Evolutionary conservation across 768 basidiomycete genomes (phyloP), one percentile per base, ranked within the genome.

Genomic region (Aureoboletus auriporus): DNA sequence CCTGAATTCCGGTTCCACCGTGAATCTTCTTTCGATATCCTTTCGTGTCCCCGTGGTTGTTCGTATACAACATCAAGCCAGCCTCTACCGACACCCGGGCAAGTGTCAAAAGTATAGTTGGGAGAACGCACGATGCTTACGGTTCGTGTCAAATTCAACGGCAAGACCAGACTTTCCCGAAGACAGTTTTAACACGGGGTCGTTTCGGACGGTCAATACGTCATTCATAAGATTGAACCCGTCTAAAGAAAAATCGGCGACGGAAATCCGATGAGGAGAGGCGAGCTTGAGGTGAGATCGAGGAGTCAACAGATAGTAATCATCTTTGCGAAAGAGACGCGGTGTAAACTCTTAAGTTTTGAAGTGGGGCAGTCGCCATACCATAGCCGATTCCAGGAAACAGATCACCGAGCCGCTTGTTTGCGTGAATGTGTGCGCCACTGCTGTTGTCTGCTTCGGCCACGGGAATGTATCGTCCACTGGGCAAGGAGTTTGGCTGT

Each of bases 41-140:
- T 14, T 67, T 61, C 14, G 71, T 63, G 41, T 74, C 66, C 12
- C 80, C 69, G 46, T 77, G 67, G 42, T 76, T 79, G 59, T 83
- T 81, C 3, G 84, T 76, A 61, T 89, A 89, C 56, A 87, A 82
- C 77, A 88, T 87, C 33, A 86, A 75, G 11, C 86, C 86, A 8
- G 75, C 77, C 64, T 90, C 87, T 89, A 51, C 20, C 20, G 20
- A 23, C 20, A 23, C 20, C 20, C 20, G 20, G 20, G 20, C 20
- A 23, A 2, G 20, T 23, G 20, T 23, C 20, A 23, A 23, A 23
- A 23, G 20, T 4, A 23, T 23, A 23, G 14, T 33, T 33, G 10
- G 11, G 14, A 2, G 8, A 33, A 33, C 33, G 12, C 12, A 11
- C 33, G 33, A n/a, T 42, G 14, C 84, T 51, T 54, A 88, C 86